Base-by-base conservation (phyloP, 805 yeast species). In the Sugiyamaella lignohabitans region DNA sequence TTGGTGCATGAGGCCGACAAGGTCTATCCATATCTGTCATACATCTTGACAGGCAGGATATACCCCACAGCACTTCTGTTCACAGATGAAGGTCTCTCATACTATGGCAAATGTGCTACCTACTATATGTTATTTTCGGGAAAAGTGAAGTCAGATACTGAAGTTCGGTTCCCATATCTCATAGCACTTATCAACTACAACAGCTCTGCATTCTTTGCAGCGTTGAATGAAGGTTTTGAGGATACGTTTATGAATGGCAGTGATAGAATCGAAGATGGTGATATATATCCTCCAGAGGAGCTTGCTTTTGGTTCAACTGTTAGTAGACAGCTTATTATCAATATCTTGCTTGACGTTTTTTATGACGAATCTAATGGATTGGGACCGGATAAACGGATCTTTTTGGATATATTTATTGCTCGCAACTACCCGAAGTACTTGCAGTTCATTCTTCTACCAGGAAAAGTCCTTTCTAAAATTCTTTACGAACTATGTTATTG, bases 151-250 rank as follows among this genome's bases (percentile, higher is more conserved):
- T 8, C 21, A 2, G 34, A 16, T 5, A 16, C 14, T 20, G 43
- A 16, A 16, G 27, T 18, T 27, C 35, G 3, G 38, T 88, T 82
- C 53, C 95, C 96, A 0, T 82, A 85, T 57, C 64, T 88, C n/a
- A 70, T 67, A 37, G 53, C 72, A 10, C 66, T 88, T 14, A 60
- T 87, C n/a, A 66, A 68, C 35, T 73, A 63, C 53, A 75, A 83
- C 52, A 70, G 84, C 3, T 68, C 74, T n/a, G 75, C 74, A 34
- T 75, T 82, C 65, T 72, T 89, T 30, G 69, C 82, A 0, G 75
- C 85, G 16, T 62, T 93, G 48, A 83, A 87, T 61, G 95, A 85
- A 60, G 83, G 84, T 5, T 81, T 91, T 59, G 97, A 91, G 59
- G 95, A 87, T 60, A 66, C 84, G 0, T 69, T 76, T 37, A 62